These are phyloP conservation scores for Immersiporthe knoxdaviesiana DNA, from an alignment of 2,329 filamentous ascomycete species.

Conservation along the genomic window DNA sequence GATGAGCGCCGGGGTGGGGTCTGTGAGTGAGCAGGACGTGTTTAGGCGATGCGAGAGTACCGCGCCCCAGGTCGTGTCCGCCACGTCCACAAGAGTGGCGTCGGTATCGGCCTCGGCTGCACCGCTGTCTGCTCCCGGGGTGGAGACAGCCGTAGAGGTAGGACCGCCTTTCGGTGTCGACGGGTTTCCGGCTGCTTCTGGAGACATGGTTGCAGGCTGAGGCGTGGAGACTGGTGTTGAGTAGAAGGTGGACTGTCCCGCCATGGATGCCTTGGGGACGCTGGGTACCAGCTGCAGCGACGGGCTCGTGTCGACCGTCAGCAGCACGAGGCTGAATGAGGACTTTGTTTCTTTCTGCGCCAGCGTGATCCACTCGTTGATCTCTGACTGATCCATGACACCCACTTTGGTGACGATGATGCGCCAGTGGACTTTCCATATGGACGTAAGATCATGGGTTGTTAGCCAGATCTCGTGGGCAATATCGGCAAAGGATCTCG, in stretches of 20 bases:
- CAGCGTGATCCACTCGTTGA: constrained; percentile 61
- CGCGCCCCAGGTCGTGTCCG: constrained; percentile 77
- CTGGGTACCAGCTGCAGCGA: constrained; percentile 66
- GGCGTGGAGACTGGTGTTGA: constrained; percentile 72
- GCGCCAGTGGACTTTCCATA: constrained; percentile 75
- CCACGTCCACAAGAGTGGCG: constrained; percentile 70
- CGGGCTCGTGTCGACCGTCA: constrained; percentile 68
- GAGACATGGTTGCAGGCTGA: constrained; percentile 61
- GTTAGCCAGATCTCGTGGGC: constrained; percentile 78
- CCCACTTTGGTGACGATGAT: constrained; percentile 75
- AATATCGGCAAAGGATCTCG: constrained; percentile 63
- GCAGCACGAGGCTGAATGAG: constrained; percentile 58
- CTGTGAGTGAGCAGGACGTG: constrained; percentile 59
- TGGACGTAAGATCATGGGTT: constrained; percentile 72
- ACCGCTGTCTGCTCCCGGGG: constrained; percentile 51
- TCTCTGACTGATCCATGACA: constrained; percentile 67
- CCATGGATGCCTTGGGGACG: constrained; percentile 51
- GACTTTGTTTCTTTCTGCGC: constrained; percentile 56
- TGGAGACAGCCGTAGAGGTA: constrained; percentile 45
- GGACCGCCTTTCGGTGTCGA: constrained; percentile 50
- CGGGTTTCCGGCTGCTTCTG: constrained; percentile 59
- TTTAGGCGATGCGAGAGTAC: constrained; percentile 69
- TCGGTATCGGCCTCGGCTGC: constrained; percentile 54
- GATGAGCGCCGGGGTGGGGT: constrained; percentile 60
- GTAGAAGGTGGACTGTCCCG: constrained; percentile 51